Conservation (phyloP, 768 basidiomycete genomes). For the Suillus hirtellus region DNA sequence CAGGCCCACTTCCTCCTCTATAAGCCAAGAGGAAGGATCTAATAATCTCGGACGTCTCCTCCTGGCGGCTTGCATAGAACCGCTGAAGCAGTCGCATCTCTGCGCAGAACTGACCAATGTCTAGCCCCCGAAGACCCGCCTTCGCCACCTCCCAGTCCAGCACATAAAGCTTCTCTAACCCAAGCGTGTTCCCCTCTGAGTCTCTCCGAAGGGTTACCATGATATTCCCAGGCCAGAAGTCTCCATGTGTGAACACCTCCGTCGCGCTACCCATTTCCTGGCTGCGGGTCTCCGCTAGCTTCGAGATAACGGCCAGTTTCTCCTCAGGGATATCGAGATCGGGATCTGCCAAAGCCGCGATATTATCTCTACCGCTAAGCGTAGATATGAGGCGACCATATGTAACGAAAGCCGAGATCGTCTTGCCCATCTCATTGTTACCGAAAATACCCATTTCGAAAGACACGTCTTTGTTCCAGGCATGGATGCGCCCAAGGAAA, state of each 20-base stretch:
- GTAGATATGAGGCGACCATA: conserved; percentile 49
- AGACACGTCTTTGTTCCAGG: conserved; percentile 39
- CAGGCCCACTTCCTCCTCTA: conserved; percentile 23
- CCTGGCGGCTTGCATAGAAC: conserved; percentile 44
- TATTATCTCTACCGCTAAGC: conserved; percentile 29
- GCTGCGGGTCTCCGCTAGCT: conserved; percentile 31
- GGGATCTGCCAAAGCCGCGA: conserved; percentile 43
- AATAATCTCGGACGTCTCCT: conserved; percentile 39
- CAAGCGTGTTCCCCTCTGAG: conserved; percentile 23
- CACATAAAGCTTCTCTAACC: conserved; percentile 45
- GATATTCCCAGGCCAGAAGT: conserved; percentile 75
- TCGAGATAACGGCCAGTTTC: conserved; percentile 36
- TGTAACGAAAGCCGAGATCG: conserved; percentile 39
- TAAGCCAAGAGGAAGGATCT: conserved; percentile 50
- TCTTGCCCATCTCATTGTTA: conserved; percentile 41
- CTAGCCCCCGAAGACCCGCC: conserved; percentile 55
- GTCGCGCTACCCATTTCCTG: conserved; percentile 32
- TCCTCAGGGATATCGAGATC: conserved; percentile 39
- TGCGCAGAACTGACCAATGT: conserved; percentile 65
- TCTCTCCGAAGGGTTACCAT: conserved; percentile 42
- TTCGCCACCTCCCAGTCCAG: conserved; percentile 70
- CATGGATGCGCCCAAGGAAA: conserved; percentile 57
- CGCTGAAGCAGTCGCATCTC: conserved; percentile 53
- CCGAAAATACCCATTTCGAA: conserved; percentile 39
- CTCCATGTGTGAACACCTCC: conserved; percentile 46